Evolutionary conservation across 345 rosid genomes (phyloP).

Genomic region (rapeseed (Brassica napus)): DNA sequence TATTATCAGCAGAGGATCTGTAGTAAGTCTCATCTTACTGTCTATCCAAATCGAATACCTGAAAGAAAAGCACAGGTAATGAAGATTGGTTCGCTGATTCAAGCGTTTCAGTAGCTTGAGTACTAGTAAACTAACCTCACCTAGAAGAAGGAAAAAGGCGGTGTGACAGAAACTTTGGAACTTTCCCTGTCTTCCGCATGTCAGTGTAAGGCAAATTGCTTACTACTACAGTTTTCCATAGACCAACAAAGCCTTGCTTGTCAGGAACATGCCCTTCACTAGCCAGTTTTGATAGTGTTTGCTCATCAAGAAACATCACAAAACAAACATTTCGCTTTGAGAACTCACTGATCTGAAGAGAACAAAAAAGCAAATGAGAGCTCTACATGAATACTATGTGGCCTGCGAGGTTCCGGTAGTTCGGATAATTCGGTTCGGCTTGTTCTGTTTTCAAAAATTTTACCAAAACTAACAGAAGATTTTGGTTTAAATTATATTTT

Average conservation of each 20-base stretch:
- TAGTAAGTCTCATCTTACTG: conserved; percentile 83
- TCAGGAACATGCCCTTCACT: conserved; percentile 79
- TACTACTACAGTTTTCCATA: conserved; percentile 83
- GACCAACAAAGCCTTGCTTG: conserved; percentile 69
- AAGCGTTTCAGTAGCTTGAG: conserved; percentile 12
- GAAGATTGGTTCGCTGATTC: neutral
- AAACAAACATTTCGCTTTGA: conserved; percentile 82
- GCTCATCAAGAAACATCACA: conserved; percentile 88
- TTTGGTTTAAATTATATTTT: no score
- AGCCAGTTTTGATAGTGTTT: conserved; percentile 68
- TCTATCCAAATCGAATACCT: conserved; percentile 98
- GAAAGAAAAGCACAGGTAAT: conserved; percentile 15
- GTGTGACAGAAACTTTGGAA: conserved; percentile 88
- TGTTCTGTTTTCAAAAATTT: no score
- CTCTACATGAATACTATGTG: no score
- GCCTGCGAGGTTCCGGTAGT: no score
- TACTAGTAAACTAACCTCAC: conserved; percentile 49
- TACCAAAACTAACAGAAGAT: no score
- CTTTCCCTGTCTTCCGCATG: conserved; percentile 88
- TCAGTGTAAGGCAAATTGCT: conserved; percentile 74
- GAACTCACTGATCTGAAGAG: conserved; percentile 79
- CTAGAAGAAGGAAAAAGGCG: conserved; percentile 93
- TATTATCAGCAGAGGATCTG: conserved; percentile 77
- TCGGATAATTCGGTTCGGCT: no score
- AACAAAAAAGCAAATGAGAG: conserved; percentile 17